Conservation (phyloP, 352 stramenopile genomes). For the Thalassiosira hispida region DNA sequence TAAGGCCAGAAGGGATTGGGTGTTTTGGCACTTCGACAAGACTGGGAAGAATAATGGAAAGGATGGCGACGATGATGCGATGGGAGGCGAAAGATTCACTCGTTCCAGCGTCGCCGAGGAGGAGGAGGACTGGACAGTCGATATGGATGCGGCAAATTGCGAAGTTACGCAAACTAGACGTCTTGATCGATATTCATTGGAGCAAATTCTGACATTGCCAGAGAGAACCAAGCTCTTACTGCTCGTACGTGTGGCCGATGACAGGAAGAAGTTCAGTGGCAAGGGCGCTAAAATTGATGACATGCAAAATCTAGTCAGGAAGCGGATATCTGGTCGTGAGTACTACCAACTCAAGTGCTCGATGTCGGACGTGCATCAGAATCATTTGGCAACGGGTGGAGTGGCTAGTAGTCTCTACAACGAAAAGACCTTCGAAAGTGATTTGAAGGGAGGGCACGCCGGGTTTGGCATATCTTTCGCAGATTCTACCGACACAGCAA, state of each 20-base stretch:
- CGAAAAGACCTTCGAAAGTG: not conserved
- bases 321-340: not conserved
- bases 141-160: not conserved
- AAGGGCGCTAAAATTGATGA: not conserved
- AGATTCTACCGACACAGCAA: not conserved
- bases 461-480: not conserved
- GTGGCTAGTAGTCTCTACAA: not conserved
- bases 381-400: not conserved
- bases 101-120: not conserved
- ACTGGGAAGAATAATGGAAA: too few relatives aligned
- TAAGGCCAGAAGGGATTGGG: not conserved
- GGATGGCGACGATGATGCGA: too few relatives aligned
- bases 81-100: too few relatives aligned
- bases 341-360: not conserved
- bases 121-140: not conserved
- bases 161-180: not conserved
- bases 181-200: constrained; percentile 7
- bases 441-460: not conserved
- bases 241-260: not conserved
- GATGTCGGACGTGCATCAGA: not conserved
- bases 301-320: not conserved
- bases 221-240: not conserved
- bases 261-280: not conserved
- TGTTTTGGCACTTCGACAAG: not conserved
- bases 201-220: not conserved